Evolutionary conservation across 1,284 basidiomycete species (phyloP).

Genomic region (Naganishia sp.): DNA sequence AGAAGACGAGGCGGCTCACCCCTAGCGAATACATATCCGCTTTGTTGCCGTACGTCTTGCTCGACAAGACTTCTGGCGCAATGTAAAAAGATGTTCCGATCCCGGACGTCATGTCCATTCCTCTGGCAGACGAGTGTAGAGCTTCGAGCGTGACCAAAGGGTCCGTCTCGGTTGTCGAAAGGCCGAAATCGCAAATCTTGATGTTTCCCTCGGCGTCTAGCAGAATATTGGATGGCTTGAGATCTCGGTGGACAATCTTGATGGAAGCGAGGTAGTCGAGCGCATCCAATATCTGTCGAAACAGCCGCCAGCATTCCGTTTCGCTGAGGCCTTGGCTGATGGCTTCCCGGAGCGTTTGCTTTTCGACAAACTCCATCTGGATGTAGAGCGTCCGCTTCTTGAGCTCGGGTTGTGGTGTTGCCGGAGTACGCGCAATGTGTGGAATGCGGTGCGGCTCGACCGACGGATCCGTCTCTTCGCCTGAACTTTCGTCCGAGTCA

Average conservation of each 20-base stretch:
- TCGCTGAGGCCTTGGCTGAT: slow-evolving; percentile 77
- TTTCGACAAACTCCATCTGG: slow-evolving; percentile 46
- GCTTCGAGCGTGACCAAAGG: slow-evolving; percentile 11
- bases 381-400: slow-evolving; percentile 51
- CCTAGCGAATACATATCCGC: slow-evolving; percentile 95
- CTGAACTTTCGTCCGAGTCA: slow-evolving; percentile 43
- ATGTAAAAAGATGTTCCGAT: slow-evolving; percentile 93
- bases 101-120: slow-evolving; percentile 71
- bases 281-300: slow-evolving; percentile 90
- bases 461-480: slow-evolving; percentile 33
- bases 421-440: slow-evolving; percentile 10
- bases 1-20: slow-evolving; percentile 55
- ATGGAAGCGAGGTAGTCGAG: slow-evolving; percentile 84
- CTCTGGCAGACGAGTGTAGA: slow-evolving; percentile 34
- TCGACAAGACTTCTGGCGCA: slow-evolving; percentile 70
- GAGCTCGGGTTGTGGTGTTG: slow-evolving; percentile 25
- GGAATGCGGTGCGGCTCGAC: background rate
- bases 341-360: slow-evolving; percentile 59
- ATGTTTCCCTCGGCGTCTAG: slow-evolving; percentile 88
- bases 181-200: slow-evolving; percentile 94
- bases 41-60: slow-evolving; percentile 55
- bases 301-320: slow-evolving; percentile 84
- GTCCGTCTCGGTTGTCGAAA: slow-evolving; percentile 71
- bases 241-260: slow-evolving; percentile 90
- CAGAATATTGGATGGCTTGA: slow-evolving; percentile 89